These are phyloP conservation scores for Turnera subulata DNA, from an alignment of 345 rosid genomes.

Conservation along the genomic window DNA sequence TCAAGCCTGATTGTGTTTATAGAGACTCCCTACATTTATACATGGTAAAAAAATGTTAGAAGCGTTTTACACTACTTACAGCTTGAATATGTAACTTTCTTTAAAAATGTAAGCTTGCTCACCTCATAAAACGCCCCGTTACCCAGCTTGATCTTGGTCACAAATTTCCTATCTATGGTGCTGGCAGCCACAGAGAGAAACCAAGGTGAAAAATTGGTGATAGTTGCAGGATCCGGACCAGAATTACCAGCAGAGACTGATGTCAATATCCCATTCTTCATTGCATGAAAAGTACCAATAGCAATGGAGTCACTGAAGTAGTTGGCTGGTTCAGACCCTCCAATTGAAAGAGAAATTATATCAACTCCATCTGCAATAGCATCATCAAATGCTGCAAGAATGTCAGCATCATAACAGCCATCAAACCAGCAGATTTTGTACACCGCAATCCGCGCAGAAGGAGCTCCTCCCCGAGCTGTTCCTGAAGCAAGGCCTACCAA, in stretches of 20 bases:
- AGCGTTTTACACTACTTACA: no score
- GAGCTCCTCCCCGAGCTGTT: conserved; percentile 18
- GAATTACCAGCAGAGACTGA: conserved; percentile 23
- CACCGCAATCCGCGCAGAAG: conserved; percentile 17
- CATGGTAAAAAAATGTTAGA: background rate
- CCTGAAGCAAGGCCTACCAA: conserved; percentile 12
- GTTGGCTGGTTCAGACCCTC: background rate
- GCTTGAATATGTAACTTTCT: no score
- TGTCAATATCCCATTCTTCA: conserved; percentile 17
- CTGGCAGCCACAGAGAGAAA: conserved; percentile 35
- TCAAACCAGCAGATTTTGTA: conserved; percentile 17
- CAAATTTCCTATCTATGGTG: conserved; percentile 24
- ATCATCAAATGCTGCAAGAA: conserved; percentile 21
- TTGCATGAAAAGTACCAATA: conserved; percentile 15
- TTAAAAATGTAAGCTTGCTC: no score
- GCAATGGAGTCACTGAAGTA: conserved; percentile 9
- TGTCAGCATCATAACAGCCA: conserved; percentile 17
- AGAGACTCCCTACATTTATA: conserved; percentile 28
- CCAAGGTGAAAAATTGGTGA: conserved; percentile 30
- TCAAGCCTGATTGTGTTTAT: conserved; percentile 15
- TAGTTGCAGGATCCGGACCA: conserved; percentile 14
- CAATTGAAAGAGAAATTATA: conserved; percentile 16
- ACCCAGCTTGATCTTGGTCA: conserved; percentile 16
- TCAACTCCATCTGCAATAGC: conserved; percentile 20
- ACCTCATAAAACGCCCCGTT: conserved; percentile 18